Base-by-base conservation (phyloP, 2,329 filamentous ascomycete species). In the Apiospora kogelbergensis region DNA sequence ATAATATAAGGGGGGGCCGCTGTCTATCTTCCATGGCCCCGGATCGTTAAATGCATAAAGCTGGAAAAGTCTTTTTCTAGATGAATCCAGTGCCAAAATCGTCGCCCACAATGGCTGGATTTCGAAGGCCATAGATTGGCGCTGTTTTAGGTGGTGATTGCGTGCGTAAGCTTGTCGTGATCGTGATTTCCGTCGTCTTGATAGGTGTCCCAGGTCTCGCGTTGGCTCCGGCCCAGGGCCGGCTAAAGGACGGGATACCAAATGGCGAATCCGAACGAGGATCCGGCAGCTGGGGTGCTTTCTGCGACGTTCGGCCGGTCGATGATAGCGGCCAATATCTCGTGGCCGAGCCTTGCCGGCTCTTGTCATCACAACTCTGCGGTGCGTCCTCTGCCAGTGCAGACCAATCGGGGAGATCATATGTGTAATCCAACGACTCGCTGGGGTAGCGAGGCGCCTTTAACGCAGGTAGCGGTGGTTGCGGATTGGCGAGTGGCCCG, bases 191-290 rank as follows among this genome's bases (percentile, higher is more conserved):
- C 6, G 69, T 66, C 48, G 40, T 68, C 46, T 70, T 70, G 20
- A 68, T 44, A 4, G 69, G 69, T 22, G 69, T 70, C 24, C 67
- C 65, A 6, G 69, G 69, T 20, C 69, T 33, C 17, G 69, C 65
- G 40, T 64, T 33, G 20, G 63, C 60, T 17, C 66, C 63, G 6
- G 69, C 67, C 69, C 69, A 70, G 3, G 69, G 69, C 22, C 69
- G 69, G 44, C 69, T 70, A 63, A 70, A 70, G 17, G 69, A 70
- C 2, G 69, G 69, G 30, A 70, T 37, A 24, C 48, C 40, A 45
- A 70, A 70, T 11, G 68, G 66, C 22, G 69, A 69, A 7, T 69
- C 63, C 6, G 46, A 13, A 37, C 53, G 30, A 60, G 53, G 17
- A 37, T 37, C 53, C 30, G 53, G 30, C 17, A 60, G 30, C 53